Evolutionary conservation across 1,284 basidiomycete genomes (phyloP), one percentile per base, ranked within the genome.

Genomic region (Cryptococcus jaspeensis): DNA sequence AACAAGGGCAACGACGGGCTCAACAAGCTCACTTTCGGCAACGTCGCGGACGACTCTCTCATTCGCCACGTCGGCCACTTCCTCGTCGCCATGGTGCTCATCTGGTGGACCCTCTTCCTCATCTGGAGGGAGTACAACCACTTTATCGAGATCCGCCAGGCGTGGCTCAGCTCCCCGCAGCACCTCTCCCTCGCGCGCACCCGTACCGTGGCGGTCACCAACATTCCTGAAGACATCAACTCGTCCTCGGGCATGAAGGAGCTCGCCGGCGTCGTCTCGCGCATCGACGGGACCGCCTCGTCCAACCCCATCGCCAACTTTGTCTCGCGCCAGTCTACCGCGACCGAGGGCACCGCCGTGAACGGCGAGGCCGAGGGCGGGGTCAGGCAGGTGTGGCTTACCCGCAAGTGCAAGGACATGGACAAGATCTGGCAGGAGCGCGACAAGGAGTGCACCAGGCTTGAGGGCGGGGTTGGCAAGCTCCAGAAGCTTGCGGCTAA

Each of bases 201-300:
- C 2, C 88, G 87, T 63, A 96, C 94, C 3, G 82, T 99, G 18
- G 85, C 93, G 46, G 82, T 98, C 62, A 92, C 91, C 15, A 92
- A 92, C 45, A 85, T 99, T 7, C 92, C 94, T n/a, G 77, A 83
- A 44, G 83, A 86, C 53, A 87, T 88, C 67, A 84, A 92, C 61
- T 78, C 76, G 44, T 75, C 76, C 47, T 41, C 66, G 1, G 64
- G 69, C 16, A 62, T 80, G 61, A 79, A 83, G 20, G 86, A 87
- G 22, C 81, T 97, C 35, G 81, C 78, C 44, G 80, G 58, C 8
- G 50, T 56, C 4, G 68, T 73, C 40, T 63, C 64, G 28, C 44
- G 59, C 36, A 61, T 66, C 47, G 56, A 55, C 39, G 62, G 62
- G 23, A 39, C 62, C 28, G 25, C 39, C 37, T 52, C 40, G 6